Conservation (phyloP, 1,284 basidiomycete genomes). For the Boletellus sp. region DNA sequence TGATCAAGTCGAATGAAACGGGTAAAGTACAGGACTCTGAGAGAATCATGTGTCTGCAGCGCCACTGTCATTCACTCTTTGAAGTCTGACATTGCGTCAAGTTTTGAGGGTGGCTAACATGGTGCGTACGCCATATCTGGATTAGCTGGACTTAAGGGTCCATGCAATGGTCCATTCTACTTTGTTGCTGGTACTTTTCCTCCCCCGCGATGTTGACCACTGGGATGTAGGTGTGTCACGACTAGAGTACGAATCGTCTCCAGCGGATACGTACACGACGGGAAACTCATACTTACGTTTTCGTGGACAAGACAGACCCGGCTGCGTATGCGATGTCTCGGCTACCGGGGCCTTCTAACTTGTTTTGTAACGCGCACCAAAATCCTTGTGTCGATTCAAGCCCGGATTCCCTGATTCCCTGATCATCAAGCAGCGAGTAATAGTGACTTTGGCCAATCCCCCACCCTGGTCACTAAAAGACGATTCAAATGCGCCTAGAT, state of each 20-base stretch:
- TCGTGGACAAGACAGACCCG: not conserved
- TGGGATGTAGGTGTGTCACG: not conserved
- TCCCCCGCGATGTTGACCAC: not conserved
- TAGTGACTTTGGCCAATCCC: not conserved
- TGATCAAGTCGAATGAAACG: not conserved
- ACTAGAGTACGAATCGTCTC: not conserved
- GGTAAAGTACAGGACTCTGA: not conserved
- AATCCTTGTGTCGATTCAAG: constrained; percentile 1
- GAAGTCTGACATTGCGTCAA: constrained; percentile 9
- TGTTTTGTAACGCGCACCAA: not conserved
- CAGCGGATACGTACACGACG: not conserved
- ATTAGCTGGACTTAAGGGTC: not conserved
- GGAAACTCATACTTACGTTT: not conserved
- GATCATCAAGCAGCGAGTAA: constrained; percentile 2
- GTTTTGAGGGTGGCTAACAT: constrained; percentile 1
- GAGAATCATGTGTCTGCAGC: not conserved
- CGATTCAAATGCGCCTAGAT: not conserved
- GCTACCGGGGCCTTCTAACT: constrained; percentile 1
- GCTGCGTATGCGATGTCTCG: not conserved
- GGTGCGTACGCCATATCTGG: not conserved
- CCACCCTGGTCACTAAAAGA: not conserved
- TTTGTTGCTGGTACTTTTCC: not conserved
- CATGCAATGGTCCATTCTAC: not conserved
- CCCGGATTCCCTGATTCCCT: not conserved
- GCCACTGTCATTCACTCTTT: constrained; percentile 11